Conservation (phyloP, 2,329 filamentous ascomycete species). For the Paracoccidioides brasiliensis region DNA sequence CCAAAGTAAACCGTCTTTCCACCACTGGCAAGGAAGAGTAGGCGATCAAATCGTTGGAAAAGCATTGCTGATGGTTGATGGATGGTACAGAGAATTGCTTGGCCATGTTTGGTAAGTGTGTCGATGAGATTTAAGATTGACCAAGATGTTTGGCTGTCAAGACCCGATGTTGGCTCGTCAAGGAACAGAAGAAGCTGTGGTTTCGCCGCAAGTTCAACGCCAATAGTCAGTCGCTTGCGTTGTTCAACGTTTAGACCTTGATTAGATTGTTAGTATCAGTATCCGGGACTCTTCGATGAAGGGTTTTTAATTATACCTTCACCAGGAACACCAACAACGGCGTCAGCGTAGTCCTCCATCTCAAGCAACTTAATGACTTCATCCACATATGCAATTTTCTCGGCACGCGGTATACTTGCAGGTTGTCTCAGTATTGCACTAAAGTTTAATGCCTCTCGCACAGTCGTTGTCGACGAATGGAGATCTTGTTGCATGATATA, state of each 20-base stretch:
- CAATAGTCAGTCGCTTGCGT: constrained; percentile 75
- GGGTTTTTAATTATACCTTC: constrained; percentile 43
- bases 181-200: constrained; percentile 80
- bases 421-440: constrained; percentile 77
- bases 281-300: background rate
- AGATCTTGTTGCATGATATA: constrained; percentile 57
- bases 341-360: constrained; percentile 82
- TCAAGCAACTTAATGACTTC: constrained; percentile 83
- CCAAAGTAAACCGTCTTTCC: constrained; percentile 59
- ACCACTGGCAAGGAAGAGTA: constrained; percentile 51
- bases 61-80: constrained; percentile 91
- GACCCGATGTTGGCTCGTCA: constrained; percentile 86
- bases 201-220: constrained; percentile 86
- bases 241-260: constrained; percentile 47
- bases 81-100: constrained; percentile 92
- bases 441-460: constrained; percentile 78
- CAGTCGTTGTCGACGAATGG: constrained; percentile 54
- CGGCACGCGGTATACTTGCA: constrained; percentile 51
- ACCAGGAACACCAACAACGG: constrained; percentile 78
- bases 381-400: constrained; percentile 78
- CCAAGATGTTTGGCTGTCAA: constrained; percentile 89
- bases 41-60: constrained; percentile 67
- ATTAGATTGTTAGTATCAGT: constrained; percentile 2
- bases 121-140: constrained; percentile 77
- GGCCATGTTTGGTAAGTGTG: constrained; percentile 79